phyloP scores from a whole-genome alignment of 305 asterid genomes.

The Fraxinus platypoda region DNA sequence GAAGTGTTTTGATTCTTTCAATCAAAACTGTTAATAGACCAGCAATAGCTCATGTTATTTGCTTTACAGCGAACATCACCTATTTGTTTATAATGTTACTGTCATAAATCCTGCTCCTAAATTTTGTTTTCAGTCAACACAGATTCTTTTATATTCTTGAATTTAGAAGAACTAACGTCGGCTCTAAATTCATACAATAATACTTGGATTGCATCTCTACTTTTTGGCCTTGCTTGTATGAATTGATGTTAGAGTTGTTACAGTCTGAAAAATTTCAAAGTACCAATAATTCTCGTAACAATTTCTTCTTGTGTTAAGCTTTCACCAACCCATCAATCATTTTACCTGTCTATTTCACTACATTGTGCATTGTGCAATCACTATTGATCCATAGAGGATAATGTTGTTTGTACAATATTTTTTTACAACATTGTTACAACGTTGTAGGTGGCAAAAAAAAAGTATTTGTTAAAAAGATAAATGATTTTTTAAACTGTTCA shows the following conservation, averaged over 20 bases:
- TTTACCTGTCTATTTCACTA: not conserved
- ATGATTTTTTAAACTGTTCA: not conserved
- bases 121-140: not conserved
- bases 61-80: not conserved
- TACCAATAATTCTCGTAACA: not conserved
- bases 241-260: not conserved
- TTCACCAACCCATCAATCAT: slow-evolving; percentile 18
- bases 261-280: not conserved
- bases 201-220: not conserved
- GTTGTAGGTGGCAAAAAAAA: too few relatives aligned
- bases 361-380: slow-evolving; percentile 16
- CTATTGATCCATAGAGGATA: not conserved
- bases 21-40: not conserved
- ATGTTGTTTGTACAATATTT: not conserved
- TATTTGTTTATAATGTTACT: not conserved
- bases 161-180: not conserved
- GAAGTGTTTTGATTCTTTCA: not conserved
- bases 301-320: not conserved
- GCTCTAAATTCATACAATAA: not conserved
- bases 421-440: too few relatives aligned
- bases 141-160: not conserved
- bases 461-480: too few relatives aligned
- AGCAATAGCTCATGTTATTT: not conserved
- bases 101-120: not conserved
- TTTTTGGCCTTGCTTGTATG: not conserved